Conservation (phyloP, 148 eudicot genomes). For the Silene conica region DNA sequence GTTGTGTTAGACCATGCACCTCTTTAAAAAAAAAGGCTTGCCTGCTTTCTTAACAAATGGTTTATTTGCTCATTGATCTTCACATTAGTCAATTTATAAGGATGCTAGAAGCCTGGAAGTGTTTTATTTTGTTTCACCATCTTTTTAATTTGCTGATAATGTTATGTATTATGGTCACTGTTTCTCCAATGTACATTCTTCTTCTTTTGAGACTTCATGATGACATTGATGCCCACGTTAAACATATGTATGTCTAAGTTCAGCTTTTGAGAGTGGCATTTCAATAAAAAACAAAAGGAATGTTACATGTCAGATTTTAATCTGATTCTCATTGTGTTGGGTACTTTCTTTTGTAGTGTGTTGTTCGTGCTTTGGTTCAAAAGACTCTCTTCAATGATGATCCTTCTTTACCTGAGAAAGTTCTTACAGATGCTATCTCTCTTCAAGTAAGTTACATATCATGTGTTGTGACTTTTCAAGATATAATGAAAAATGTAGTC, state of each 20-base stretch:
- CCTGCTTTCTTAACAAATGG: neutral
- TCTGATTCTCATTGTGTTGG: slow-evolving; percentile 3
- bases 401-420: slow-evolving; percentile 26
- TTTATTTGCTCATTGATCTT: neutral
- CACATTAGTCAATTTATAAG: neutral
- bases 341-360: slow-evolving; percentile 47
- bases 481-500: neutral
- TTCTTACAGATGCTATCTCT: slow-evolving; percentile 66
- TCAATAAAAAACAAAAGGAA: neutral
- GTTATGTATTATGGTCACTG: too few relatives aligned
- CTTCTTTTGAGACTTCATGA: too few relatives aligned
- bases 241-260: neutral
- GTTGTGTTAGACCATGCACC: neutral
- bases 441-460: slow-evolving; percentile 50
- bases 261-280: neutral
- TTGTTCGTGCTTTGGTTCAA: slow-evolving; percentile 49
- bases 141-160: neutral
- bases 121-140: neutral
- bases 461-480: neutral
- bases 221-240: neutral
- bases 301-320: slow-evolving; percentile 4
- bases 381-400: slow-evolving; percentile 28
- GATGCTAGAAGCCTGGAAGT: neutral
- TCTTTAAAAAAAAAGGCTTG: neutral
- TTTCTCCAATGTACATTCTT: too few relatives aligned